Conservation (phyloP, 2,329 filamentous ascomycete species). For the Cercospora sp. region DNA sequence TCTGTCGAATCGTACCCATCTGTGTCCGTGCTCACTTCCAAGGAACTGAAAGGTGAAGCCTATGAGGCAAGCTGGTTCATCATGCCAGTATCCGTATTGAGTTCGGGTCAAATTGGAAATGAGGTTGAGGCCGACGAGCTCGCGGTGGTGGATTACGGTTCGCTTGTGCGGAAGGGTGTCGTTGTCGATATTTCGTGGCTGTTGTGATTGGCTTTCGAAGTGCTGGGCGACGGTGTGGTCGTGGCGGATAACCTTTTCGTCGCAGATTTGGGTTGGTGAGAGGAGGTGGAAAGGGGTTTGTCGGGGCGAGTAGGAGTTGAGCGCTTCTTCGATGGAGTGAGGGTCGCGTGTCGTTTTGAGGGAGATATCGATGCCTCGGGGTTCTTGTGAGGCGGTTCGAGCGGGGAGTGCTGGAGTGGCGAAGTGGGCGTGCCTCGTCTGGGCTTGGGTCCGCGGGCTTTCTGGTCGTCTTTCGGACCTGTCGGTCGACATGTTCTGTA, state of each 20-base stretch:
- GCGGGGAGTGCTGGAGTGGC: neutral
- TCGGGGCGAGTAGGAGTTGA: constrained; percentile 14
- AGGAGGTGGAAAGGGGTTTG: constrained; percentile 14
- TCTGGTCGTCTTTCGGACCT: neutral
- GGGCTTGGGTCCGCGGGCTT: neutral
- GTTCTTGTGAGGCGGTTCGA: neutral
- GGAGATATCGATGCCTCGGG: neutral
- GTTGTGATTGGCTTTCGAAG: constrained; percentile 13
- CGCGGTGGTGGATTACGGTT: constrained; percentile 16
- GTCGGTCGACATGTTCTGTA: neutral
- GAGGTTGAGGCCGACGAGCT: constrained; percentile 16
- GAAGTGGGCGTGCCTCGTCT: neutral
- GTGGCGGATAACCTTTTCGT: constrained; percentile 23
- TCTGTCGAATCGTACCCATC: constrained; percentile 17
- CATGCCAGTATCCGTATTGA: constrained; percentile 19
- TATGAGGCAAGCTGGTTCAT: constrained; percentile 16
- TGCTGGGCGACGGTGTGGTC: constrained; percentile 16
- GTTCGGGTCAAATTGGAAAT: constrained; percentile 16
- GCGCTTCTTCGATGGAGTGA: neutral
- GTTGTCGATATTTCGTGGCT: neutral
- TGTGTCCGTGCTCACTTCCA: neutral
- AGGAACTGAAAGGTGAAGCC: constrained; percentile 21
- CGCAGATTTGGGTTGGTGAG: constrained; percentile 10
- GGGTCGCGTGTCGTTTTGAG: neutral
- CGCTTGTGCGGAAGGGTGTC: neutral